phyloP scores from a whole-genome alignment of 2,329 filamentous ascomycete genomes.

The Rugonectria rugulosa region DNA sequence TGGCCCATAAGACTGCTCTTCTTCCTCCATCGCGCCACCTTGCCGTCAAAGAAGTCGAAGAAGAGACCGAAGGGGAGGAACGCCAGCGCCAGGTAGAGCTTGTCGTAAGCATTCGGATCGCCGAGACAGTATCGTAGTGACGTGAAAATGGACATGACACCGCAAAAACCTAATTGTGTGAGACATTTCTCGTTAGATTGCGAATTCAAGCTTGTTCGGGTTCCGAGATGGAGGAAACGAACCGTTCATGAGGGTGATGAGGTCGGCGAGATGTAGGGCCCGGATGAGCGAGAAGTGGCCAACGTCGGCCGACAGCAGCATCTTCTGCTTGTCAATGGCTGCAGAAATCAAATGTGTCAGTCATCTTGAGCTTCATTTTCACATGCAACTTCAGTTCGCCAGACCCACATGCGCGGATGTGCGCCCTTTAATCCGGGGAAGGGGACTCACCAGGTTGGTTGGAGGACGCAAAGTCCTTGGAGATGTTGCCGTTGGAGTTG shows the following conservation, averaged over 20 bases:
- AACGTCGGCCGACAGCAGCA: slow-evolving; percentile 71
- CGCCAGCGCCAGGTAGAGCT: slow-evolving; percentile 82
- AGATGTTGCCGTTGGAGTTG: slow-evolving; percentile 37
- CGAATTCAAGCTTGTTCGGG: neutral
- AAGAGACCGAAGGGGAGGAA: slow-evolving; percentile 94
- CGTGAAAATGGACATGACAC: slow-evolving; percentile 94
- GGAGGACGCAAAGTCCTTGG: slow-evolving; percentile 40
- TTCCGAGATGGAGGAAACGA: slow-evolving; percentile 29
- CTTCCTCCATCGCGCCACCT: slow-evolving; percentile 93
- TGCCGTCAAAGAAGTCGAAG: slow-evolving; percentile 98
- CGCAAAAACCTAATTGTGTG: slow-evolving; percentile 70
- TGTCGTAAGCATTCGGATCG: slow-evolving; percentile 68
- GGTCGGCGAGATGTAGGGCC: slow-evolving; percentile 79
- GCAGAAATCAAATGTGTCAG: slow-evolving; percentile 1
- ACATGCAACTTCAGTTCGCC: neutral
- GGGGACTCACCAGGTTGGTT: slow-evolving; percentile 45
- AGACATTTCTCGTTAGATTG: slow-evolving; percentile 13
- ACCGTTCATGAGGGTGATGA: slow-evolving; percentile 86
- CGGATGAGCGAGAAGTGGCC: slow-evolving; percentile 77
- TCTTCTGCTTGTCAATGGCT: slow-evolving; percentile 80
- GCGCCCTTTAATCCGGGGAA: neutral
- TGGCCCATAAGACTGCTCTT: slow-evolving; percentile 99
- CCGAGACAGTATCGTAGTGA: slow-evolving; percentile 92
- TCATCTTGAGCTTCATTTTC: neutral
- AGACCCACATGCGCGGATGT: slow-evolving; percentile 1